Base-by-base conservation (phyloP, 2,329 filamentous ascomycete genomes). In the Karstenula rhodostoma region DNA sequence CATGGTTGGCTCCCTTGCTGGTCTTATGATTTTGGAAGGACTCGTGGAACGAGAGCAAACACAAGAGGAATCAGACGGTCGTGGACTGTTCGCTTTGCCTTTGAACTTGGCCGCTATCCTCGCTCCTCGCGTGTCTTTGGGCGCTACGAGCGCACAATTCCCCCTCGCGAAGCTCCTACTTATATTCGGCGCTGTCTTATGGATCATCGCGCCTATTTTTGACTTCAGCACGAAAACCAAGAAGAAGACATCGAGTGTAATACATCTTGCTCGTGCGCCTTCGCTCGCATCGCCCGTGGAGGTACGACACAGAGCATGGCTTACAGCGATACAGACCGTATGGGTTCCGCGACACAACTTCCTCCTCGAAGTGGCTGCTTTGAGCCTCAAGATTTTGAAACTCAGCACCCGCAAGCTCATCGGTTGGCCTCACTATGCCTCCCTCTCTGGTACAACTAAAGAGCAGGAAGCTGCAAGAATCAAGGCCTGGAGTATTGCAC, bases 1-100 rank as follows among this genome's bases (percentile, higher is more conserved):
- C 66, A 95, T 97, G 92, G 89, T 97, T 5, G 94, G 94, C 44
- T 94, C 94, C 19, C 85, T 98, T 60, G 94, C 94, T 25, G 93
- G 93, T 15, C 83, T 98, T 19, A 97, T 98, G 94, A 85, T 97
- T 35, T 80, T 97, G 67, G 93, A 97, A 79, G 93, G 92, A 1
- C 83, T 94, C 57, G 86, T 90, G 73, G 81, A 89, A 67, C 75
- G 78, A 40, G 86, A 87, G 74, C 86, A 87, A 69, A 85, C 84
- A 49, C 88, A 73, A 57, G 73, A 78, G 50, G 74, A 78, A 42
- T 70, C 79, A 15, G 74, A 73, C 32, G 77, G 73, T 35, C 75
- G 76, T 42, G 79, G 79, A 19, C 71, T 84, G 6, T 79, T 79
- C 57, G 78, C 80, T 27, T 61, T 81, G 3, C 82, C 82, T 5